These are phyloP conservation scores for Aspergillus bridgeri DNA, from an alignment of 495 filamentous ascomycete genomes.

Conservation along the genomic window DNA sequence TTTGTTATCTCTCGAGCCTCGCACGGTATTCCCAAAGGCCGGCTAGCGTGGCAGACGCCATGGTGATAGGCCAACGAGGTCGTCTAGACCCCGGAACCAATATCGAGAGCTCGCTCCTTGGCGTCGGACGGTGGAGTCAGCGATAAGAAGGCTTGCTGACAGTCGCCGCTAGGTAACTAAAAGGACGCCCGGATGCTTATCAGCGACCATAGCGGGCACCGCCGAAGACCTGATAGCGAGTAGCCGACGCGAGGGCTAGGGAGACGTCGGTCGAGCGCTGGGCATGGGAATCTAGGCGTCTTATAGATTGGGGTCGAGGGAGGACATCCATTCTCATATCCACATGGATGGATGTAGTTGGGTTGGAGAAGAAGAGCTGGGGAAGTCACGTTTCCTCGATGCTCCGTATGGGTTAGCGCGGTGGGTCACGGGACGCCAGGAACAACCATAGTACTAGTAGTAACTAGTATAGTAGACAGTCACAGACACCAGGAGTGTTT, in stretches of 20 bases:
- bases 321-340: too few species aligned
- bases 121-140: neutral
- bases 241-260: neutral
- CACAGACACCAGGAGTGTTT: too few species aligned
- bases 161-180: neutral
- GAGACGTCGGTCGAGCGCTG: too few species aligned
- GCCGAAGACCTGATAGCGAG: slow-evolving; percentile 12
- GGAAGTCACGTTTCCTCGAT: too few species aligned
- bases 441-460: too few species aligned
- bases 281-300: neutral
- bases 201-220: slow-evolving; percentile 8
- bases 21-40: neutral
- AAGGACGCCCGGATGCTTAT: neutral
- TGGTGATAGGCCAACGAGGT: neutral
- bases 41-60: neutral
- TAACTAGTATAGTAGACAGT: too few species aligned
- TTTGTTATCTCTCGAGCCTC: slow-evolving; percentile 13
- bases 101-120: neutral
- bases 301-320: too few species aligned
- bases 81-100: neutral
- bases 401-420: too few species aligned
- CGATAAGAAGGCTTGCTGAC: slow-evolving; percentile 1
- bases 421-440: too few species aligned
- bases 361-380: too few species aligned
- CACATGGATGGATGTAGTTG: too few species aligned